Percentiles rank a stretch among this genome's conserved stretches.
Evolutionary conservation across 2,329 filamentous ascomycete genomes (phyloP).

Genomic region (Aspergillus flavus): DNA sequence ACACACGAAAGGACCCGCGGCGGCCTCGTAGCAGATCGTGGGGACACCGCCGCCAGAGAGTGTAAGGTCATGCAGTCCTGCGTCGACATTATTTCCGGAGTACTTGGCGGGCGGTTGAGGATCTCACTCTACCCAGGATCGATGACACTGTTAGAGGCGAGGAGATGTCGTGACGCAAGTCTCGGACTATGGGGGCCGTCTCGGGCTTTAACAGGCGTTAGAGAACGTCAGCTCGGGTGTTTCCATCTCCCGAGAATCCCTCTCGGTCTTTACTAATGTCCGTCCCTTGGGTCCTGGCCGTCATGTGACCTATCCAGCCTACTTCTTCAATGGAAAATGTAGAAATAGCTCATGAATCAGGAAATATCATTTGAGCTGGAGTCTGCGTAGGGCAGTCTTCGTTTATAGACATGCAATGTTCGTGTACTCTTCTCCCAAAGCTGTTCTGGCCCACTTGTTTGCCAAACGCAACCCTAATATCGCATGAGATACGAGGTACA

Average conservation of each 20-base stretch:
- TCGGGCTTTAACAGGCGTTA: background rate
- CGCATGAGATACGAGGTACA: too few species aligned
- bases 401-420: too few species aligned
- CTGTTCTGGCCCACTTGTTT: too few species aligned
- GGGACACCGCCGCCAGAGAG: background rate
- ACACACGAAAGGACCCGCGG: constrained; percentile 56
- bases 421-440: too few species aligned
- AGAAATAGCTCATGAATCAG: constrained; percentile 4
- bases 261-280: background rate
- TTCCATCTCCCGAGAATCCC: background rate
- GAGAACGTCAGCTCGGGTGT: background rate
- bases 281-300: background rate
- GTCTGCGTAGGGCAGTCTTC: too few species aligned
- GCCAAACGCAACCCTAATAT: too few species aligned
- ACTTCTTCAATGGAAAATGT: background rate
- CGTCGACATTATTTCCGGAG: background rate
- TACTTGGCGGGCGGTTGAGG: background rate
- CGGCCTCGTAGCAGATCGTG: background rate
- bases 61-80: background rate
- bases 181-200: background rate
- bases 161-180: background rate
- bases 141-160: background rate
- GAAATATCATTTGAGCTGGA: background rate
- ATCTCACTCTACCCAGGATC: background rate
- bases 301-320: background rate